Conservation (phyloP, 2,329 filamentous ascomycete genomes). For the Paracoccidioides lutzii region DNA sequence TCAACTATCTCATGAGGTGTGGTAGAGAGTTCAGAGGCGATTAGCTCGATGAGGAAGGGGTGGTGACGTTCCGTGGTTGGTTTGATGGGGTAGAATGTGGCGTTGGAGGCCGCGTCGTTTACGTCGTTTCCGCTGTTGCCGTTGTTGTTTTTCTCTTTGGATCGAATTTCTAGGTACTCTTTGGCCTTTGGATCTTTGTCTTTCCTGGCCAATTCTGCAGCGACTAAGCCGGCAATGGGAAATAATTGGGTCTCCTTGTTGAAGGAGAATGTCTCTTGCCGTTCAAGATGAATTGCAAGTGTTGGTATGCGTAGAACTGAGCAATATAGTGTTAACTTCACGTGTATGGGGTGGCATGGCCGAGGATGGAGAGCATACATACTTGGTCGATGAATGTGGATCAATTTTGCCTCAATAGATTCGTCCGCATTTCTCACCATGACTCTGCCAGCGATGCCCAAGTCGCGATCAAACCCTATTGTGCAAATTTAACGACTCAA, state of each 20-base stretch:
- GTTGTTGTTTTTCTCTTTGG: conserved; percentile 35
- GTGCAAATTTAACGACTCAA: background rate
- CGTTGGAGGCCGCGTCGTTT: background rate
- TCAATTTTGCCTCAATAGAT: conserved; percentile 66
- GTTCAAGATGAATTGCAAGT: conserved; percentile 84
- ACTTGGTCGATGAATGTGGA: conserved; percentile 79
- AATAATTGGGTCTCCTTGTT: conserved; percentile 97
- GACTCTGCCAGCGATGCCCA: conserved; percentile 77
- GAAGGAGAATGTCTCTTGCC: conserved; percentile 72
- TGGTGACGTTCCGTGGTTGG: conserved; percentile 74
- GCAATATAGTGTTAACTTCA: background rate
- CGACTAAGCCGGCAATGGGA: conserved; percentile 77
- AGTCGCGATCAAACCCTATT: conserved; percentile 77
- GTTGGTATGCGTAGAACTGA: conserved; percentile 75
- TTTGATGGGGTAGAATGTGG: conserved; percentile 60
- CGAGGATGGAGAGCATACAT: conserved; percentile 11
- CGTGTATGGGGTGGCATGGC: background rate
- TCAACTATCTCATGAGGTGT: conserved; percentile 63
- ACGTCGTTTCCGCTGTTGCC: conserved; percentile 20
- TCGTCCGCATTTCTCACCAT: conserved; percentile 65
- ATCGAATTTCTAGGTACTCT: conserved; percentile 18
- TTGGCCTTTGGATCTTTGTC: conserved; percentile 31
- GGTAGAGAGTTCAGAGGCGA: conserved; percentile 66
- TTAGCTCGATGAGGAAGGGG: conserved; percentile 69
- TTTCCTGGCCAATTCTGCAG: conserved; percentile 74